Evolutionary conservation across 371 early-diverging fungal genomes (phyloP).

Genomic region (Entomophthora muscae): DNA sequence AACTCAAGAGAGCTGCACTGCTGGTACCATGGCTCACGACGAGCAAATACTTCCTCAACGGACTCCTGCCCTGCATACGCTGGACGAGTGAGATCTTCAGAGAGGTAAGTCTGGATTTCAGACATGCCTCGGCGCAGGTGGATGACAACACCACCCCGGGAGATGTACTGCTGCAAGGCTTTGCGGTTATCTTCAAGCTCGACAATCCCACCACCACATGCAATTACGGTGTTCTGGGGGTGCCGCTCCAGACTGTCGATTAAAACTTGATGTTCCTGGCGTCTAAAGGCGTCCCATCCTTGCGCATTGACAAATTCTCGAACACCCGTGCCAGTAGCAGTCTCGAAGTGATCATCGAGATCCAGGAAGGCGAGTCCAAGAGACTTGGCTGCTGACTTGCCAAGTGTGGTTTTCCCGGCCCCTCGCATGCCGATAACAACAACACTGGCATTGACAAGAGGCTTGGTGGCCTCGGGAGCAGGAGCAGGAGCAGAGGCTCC

Average conservation of each 20-base stretch:
- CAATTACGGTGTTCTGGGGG: conserved; percentile 42
- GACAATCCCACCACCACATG: conserved; percentile 92
- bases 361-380: conserved; percentile 66
- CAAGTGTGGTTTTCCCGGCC: conserved; percentile 85
- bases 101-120: conserved; percentile 58
- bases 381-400: conserved; percentile 44
- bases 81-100: conserved; percentile 65
- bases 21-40: conserved; percentile 58
- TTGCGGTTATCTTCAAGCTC: conserved; percentile 59
- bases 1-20: conserved; percentile 70
- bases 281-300: conserved; percentile 86
- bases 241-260: conserved; percentile 28
- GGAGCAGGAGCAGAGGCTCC: conserved; percentile 46
- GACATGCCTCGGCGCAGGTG: conserved; percentile 68
- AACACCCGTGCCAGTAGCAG: conserved; percentile 40
- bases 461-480: conserved; percentile 8
- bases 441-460: conserved; percentile 29
- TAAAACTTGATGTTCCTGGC: conserved; percentile 43
- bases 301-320: conserved; percentile 51
- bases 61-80: conserved; percentile 50
- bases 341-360: conserved; percentile 71
- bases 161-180: conserved; percentile 31
- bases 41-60: conserved; percentile 55
- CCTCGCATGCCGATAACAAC: conserved; percentile 95
- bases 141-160: conserved; percentile 43